Percentiles rank a stretch among this genome's conserved stretches.
phyloP scores from a whole-genome alignment of 106 monocot genomes.

The Ottelia alismoides region DNA sequence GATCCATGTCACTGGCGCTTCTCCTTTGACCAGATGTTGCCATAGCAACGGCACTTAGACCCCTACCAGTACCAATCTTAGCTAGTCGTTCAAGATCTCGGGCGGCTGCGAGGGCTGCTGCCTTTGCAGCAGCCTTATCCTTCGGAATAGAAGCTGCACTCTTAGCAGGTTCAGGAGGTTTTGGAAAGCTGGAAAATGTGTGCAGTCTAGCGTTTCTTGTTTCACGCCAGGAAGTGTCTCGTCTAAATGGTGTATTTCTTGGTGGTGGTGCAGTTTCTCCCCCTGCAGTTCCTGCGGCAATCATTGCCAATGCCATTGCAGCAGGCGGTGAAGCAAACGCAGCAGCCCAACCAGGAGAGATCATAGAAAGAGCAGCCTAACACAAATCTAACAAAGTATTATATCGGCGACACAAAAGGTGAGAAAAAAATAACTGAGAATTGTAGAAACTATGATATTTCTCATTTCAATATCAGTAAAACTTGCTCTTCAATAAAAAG shows the following conservation, averaged over 20 bases:
- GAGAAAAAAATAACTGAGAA: no score
- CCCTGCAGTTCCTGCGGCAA: conserved; percentile 90
- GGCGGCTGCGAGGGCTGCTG: conserved; percentile 86
- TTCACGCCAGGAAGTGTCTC: conserved; percentile 68
- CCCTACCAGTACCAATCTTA: conserved; percentile 87
- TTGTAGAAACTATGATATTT: no score
- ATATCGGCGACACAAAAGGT: no score
- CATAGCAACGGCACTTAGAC: conserved; percentile 99
- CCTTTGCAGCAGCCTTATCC: conserved; percentile 84
- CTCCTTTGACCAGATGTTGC: conserved; percentile 96
- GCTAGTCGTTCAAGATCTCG: conserved; percentile 76
- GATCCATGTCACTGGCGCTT: conserved; percentile 54
- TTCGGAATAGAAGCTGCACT: conserved; percentile 43
- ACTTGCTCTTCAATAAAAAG: no score
- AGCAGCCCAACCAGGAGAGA: conserved; percentile 95
- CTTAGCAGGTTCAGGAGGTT: conserved; percentile 40
- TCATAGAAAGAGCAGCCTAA: conserved; percentile 92
- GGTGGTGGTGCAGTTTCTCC: conserved; percentile 55
- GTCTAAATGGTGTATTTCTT: conserved; percentile 30
- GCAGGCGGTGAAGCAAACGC: conserved; percentile 99
- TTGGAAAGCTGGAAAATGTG: conserved; percentile 81
- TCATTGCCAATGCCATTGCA: conserved; percentile 98
- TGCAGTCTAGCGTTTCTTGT: conserved; percentile 45
- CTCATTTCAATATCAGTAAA: no score
- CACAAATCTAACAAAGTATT: conserved; percentile 15